A percentile compares a stretch with the other conserved stretches of the same genome.
phyloP scores from a whole-genome alignment of 441 rosid genomes.

The Metrosideros polymorpha region DNA sequence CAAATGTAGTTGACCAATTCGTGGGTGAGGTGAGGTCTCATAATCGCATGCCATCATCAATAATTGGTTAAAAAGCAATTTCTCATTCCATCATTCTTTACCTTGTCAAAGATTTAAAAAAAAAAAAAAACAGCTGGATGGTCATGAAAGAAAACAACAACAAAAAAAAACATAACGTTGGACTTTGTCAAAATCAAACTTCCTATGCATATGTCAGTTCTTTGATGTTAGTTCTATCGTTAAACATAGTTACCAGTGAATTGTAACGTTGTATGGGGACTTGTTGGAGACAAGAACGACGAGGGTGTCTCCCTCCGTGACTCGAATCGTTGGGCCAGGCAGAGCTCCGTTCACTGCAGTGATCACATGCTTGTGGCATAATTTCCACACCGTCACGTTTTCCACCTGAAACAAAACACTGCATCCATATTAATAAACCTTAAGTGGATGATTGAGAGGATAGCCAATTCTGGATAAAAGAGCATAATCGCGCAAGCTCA shows the following conservation, averaged over 20 bases:
- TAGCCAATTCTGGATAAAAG: not conserved
- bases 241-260: constrained; percentile 1
- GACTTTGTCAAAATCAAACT: not conserved
- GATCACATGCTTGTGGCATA: not conserved
- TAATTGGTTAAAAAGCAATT: not conserved
- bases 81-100: not conserved
- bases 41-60: not conserved
- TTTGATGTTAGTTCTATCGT: not conserved
- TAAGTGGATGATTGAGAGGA: not conserved
- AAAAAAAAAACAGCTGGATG: not conserved
- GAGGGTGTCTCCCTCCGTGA: constrained; percentile 1
- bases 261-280: not conserved
- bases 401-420: not conserved
- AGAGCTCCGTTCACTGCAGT: not conserved
- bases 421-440: not conserved
- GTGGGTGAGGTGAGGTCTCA: not conserved
- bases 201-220: not conserved
- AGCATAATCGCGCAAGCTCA: not conserved
- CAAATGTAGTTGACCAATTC: not conserved
- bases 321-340: not conserved
- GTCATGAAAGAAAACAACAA: not conserved
- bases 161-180: not conserved
- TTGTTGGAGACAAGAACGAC: not conserved
- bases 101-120: too few relatives aligned
- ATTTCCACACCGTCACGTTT: not conserved